phyloP scores from a whole-genome alignment of 2,329 filamentous ascomycete species.

The Xylariaceae sp. region DNA sequence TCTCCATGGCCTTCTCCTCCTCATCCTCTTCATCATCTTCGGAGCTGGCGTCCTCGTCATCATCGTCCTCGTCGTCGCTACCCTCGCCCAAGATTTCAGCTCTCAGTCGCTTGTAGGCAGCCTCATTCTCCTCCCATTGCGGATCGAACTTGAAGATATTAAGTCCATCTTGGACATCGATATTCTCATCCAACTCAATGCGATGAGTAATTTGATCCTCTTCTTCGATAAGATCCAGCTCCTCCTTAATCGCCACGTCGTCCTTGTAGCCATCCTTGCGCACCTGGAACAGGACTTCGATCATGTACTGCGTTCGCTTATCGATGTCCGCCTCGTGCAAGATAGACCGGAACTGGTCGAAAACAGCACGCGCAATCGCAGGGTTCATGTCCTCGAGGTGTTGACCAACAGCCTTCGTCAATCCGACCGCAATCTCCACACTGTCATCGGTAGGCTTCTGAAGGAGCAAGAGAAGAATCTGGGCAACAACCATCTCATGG shows the following conservation, averaged over 20 bases:
- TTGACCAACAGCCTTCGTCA: slow-evolving; percentile 88
- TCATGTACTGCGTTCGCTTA: slow-evolving; percentile 98
- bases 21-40: slow-evolving; percentile 71
- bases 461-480: slow-evolving; percentile 85
- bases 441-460: slow-evolving; percentile 96
- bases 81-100: slow-evolving; percentile 90
- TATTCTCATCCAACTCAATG: slow-evolving; percentile 72
- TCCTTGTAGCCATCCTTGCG: slow-evolving; percentile 96
- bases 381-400: slow-evolving; percentile 94
- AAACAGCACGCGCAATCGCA: slow-evolving; percentile 81
- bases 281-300: slow-evolving; percentile 94
- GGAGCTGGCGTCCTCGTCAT: slow-evolving; percentile 63
- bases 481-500: slow-evolving; percentile 86
- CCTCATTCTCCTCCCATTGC: slow-evolving; percentile 86
- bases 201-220: slow-evolving; percentile 96
- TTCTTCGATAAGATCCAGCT: slow-evolving; percentile 92
- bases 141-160: slow-evolving; percentile 95
- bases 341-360: slow-evolving; percentile 92
- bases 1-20: slow-evolving; percentile 80
- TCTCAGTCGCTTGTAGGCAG: slow-evolving; percentile 82
- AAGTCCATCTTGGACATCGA: slow-evolving; percentile 78
- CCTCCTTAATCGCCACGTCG: slow-evolving; percentile 82
- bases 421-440: slow-evolving; percentile 91
- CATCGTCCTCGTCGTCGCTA: slow-evolving; percentile 75
- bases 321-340: slow-evolving; percentile 96